phyloP scores from a whole-genome alignment of 805 yeast genomes.

The Grigorovia yakushimaensis region DNA sequence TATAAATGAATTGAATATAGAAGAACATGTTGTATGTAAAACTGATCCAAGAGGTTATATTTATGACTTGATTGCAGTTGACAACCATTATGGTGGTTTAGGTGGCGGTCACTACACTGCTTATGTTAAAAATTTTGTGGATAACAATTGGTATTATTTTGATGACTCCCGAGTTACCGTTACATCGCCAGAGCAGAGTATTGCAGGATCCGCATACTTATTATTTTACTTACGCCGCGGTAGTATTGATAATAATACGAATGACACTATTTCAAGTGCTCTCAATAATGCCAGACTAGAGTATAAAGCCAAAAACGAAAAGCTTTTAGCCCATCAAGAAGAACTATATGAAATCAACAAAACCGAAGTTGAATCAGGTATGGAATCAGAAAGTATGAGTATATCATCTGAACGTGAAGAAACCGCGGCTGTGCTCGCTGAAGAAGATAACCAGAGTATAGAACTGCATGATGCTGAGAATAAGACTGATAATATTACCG shows the following conservation, averaged over 20 bases:
- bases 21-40: conserved; percentile 39
- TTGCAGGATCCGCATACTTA: conserved; percentile 77
- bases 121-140: conserved; percentile 68
- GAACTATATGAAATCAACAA: conserved; percentile 20
- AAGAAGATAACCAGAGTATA: background rate
- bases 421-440: background rate
- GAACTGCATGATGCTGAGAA: background rate
- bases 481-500: background rate
- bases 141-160: conserved; percentile 76
- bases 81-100: conserved; percentile 89
- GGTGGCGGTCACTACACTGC: conserved; percentile 99
- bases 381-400: conserved; percentile 7
- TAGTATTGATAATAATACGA: conserved; percentile 25
- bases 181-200: conserved; percentile 48
- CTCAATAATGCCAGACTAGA: conserved; percentile 34
- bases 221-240: conserved; percentile 63
- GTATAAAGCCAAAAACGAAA: conserved; percentile 18
- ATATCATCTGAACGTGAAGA: background rate
- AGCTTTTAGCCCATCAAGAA: conserved; percentile 17
- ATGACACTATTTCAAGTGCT: conserved; percentile 15
- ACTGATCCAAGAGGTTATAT: conserved; percentile 28
- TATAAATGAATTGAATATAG: conserved; percentile 67
- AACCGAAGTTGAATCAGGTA: conserved; percentile 7
- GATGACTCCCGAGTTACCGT: conserved; percentile 72
- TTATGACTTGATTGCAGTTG: conserved; percentile 87